phyloP scores from a whole-genome alignment of 2,329 filamentous ascomycete genomes.

The Plectosphaerella plurivora region DNA sequence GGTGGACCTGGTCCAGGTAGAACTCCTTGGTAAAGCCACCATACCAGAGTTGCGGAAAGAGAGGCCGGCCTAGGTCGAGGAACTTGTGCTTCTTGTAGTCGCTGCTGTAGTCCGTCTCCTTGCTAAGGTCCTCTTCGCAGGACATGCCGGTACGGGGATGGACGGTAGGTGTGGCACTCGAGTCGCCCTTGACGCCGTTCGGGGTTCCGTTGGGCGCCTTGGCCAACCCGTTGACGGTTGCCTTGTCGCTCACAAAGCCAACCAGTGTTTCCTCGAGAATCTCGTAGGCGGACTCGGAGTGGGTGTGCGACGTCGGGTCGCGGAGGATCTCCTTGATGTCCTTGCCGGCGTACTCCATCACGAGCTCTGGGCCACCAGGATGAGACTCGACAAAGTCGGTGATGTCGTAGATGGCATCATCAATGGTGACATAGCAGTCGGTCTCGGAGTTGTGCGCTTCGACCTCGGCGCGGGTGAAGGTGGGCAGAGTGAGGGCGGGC shows the following conservation, averaged over 20 bases:
- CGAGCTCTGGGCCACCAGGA: conserved; percentile 82
- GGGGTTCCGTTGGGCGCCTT: conserved; percentile 24
- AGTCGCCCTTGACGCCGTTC: conserved; percentile 26
- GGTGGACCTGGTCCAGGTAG: conserved; percentile 93
- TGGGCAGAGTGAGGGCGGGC: conserved; percentile 78
- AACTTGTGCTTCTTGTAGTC: conserved; percentile 95
- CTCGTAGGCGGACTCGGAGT: conserved; percentile 93
- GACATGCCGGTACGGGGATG: conserved; percentile 81
- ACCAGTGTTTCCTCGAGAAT: conserved; percentile 83
- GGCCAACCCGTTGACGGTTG: conserved; percentile 29
- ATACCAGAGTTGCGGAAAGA: conserved; percentile 83
- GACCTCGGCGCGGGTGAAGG: conserved; percentile 76
- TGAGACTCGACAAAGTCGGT: conserved; percentile 88
- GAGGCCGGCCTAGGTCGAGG: conserved; percentile 77
- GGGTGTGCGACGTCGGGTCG: conserved; percentile 76
- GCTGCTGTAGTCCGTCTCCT: conserved; percentile 69
- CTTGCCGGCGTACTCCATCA: conserved; percentile 85
- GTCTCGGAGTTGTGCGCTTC: conserved; percentile 71
- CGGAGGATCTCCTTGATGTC: conserved; percentile 80
- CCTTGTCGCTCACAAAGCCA: conserved; percentile 67
- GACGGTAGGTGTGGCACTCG: conserved; percentile 19
- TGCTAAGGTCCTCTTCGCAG: conserved; percentile 77
- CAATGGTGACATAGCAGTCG: conserved; percentile 91
- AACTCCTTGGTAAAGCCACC: conserved; percentile 93
- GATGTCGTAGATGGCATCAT: conserved; percentile 88